Evolutionary conservation across 2,329 filamentous ascomycete species (phyloP).

Genomic region (Penicillium janthinellum): DNA sequence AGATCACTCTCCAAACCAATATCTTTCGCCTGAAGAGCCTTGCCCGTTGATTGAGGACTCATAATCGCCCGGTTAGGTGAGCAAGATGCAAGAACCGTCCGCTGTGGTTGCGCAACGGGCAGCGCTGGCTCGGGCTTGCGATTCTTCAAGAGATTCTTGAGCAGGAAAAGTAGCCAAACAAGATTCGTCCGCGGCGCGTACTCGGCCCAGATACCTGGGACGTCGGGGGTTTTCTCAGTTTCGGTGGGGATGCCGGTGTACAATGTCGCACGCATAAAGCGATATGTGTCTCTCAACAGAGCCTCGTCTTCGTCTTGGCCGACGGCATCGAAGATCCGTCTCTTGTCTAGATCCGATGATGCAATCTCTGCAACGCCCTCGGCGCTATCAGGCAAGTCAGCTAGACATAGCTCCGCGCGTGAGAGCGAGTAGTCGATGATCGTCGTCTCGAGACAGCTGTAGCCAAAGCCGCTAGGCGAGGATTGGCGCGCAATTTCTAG

Average conservation of each 20-base stretch:
- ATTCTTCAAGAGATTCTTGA: slow-evolving; percentile 56
- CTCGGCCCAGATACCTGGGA: slow-evolving; percentile 52
- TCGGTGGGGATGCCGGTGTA: slow-evolving; percentile 49
- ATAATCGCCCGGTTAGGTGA: slow-evolving; percentile 34
- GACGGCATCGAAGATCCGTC: slow-evolving; percentile 46
- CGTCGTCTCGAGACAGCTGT: slow-evolving; percentile 61
- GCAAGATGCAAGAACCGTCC: slow-evolving; percentile 36
- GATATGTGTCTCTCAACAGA: slow-evolving; percentile 45
- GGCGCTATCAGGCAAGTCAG: slow-evolving; percentile 26
- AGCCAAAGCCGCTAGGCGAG: slow-evolving; percentile 49
- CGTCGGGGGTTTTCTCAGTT: slow-evolving; percentile 35
- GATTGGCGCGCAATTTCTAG: slow-evolving; percentile 32
- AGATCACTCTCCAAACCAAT: background rate
- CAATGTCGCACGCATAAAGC: slow-evolving; percentile 46
- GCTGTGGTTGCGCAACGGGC: slow-evolving; percentile 12
- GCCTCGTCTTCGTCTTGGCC: slow-evolving; percentile 46
- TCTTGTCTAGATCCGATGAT: slow-evolving; percentile 47
- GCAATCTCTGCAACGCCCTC: slow-evolving; percentile 35
- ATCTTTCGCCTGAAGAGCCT: slow-evolving; percentile 5
- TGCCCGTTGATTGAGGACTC: slow-evolving; percentile 10
- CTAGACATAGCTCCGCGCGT: slow-evolving; percentile 53
- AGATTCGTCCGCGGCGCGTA: slow-evolving; percentile 65
- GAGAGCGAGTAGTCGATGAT: slow-evolving; percentile 70
- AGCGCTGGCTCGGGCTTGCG: slow-evolving; percentile 25
- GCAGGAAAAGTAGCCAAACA: slow-evolving; percentile 64